Evolutionary conservation across 345 rosid species (phyloP), one percentile per base, ranked within the genome.

Genomic region (Eucalyptus sp.): DNA sequence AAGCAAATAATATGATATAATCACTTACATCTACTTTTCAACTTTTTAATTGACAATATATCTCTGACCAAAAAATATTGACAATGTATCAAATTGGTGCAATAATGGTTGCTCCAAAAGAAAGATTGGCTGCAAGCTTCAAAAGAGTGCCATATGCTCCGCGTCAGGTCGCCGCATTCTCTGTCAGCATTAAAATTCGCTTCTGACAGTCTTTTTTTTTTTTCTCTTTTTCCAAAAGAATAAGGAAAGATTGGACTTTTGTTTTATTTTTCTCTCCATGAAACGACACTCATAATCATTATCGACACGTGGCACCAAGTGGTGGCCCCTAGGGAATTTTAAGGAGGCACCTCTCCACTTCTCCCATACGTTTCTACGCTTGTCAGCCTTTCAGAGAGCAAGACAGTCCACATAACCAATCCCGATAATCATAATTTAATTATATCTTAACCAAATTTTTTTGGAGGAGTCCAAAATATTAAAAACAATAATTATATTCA

Each of bases 131-230:
- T 24, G 66, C 25, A 43, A 43, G 8, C 29, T 29, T 87, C 27
- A 54, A 58, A 58, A 25, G 33, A n/a, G 50, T 86, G 54, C 58
- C 89, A 88, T 88, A 58, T 56, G 89, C 44, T n/a, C 96, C 79
- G 94, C 96, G 93, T 94, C 97, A 79, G 89, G 81, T 80, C 94
- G 97, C 97, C 97, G 95, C 97, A 88, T 89, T 89, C 90, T 90
- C 87, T 62, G 44, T 37, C n/a, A 14, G 48, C 31, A 76, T 89
- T 89, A 51, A 90, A 46, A 54, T 80, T 66, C 89, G 84, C 64
- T 50, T 62, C 64, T 90, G 86, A 89, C 90, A 91, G 91, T 89
- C 90, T 90, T 94, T 93, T 29, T 84, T 89, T 33, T 54, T 29
- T 24, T 54, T 33, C 3, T 51, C 50, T 86, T 79, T 88, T 46